Evolutionary conservation across 1,284 basidiomycete species (phyloP).

Genomic region (Boletus semigastroideus): DNA sequence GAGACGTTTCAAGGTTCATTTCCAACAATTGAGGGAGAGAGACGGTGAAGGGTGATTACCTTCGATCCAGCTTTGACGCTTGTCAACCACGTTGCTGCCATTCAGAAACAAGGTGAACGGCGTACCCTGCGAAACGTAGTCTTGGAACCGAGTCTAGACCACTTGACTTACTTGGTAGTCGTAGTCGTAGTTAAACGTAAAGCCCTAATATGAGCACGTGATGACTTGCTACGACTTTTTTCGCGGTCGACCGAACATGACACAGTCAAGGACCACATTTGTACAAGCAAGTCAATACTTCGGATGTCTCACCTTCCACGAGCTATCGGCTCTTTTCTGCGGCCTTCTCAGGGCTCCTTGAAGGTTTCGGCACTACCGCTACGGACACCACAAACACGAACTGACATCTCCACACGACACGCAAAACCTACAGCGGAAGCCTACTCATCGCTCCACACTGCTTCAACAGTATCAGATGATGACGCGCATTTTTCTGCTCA

Average conservation of each 20-base stretch:
- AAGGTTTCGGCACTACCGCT: constrained; percentile 13
- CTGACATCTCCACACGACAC: constrained; percentile 18
- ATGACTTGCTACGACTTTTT: too few relatives aligned
- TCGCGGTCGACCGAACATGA: too few relatives aligned
- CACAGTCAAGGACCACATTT: too few relatives aligned
- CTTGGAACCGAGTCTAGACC: constrained; percentile 1
- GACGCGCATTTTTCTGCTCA: constrained; percentile 46
- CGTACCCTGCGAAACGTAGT: neutral
- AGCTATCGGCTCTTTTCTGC: constrained; percentile 9
- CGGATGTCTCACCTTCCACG: constrained; percentile 24
- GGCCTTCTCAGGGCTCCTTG: constrained; percentile 7
- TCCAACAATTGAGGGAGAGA: neutral
- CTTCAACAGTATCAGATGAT: neutral
- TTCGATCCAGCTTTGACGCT: constrained; percentile 6
- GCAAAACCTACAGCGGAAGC: neutral
- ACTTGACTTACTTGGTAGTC: too few relatives aligned
- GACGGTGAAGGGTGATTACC: neutral
- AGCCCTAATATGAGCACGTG: too few relatives aligned
- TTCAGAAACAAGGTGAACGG: neutral
- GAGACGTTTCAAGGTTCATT: neutral
- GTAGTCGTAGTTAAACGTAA: too few relatives aligned
- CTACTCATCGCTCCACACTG: neutral
- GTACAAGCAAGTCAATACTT: neutral
- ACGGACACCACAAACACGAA: constrained; percentile 8
- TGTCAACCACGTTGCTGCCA: constrained; percentile 17